Percentiles rank a stretch among this genome's conserved stretches.
Conservation (phyloP, 176 grass and related monocot genomes). For the Oropetium thomaeum region DNA sequence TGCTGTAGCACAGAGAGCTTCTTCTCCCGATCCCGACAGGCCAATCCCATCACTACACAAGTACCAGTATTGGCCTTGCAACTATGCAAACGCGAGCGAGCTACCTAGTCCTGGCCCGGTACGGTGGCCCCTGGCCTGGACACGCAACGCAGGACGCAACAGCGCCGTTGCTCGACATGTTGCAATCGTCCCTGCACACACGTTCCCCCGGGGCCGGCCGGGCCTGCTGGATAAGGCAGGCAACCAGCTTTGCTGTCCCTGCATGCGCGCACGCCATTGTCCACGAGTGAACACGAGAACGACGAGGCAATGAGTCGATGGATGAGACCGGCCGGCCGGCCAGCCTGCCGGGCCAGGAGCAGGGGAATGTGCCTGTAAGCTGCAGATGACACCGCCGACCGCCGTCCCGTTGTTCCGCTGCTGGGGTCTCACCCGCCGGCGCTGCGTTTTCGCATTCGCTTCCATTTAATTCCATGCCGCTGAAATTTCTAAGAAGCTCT, state of each 20-base stretch:
- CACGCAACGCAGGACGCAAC: background rate
- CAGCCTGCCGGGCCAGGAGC: too few relatives aligned
- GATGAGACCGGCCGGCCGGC: background rate
- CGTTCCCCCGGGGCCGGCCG: background rate
- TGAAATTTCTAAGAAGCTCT: background rate
- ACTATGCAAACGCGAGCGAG: background rate
- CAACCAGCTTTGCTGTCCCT: background rate
- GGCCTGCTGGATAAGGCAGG: background rate
- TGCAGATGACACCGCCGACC: background rate
- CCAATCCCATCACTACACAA: background rate
- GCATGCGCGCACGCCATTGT: slow-evolving; percentile 14
- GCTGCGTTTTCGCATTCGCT: background rate
- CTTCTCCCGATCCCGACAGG: slow-evolving; percentile 10
- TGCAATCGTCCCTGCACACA: background rate
- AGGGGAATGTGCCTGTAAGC: background rate
- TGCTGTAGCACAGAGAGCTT: too few relatives aligned
- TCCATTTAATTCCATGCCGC: background rate
- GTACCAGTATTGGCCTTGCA: background rate
- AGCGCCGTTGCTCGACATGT: background rate
- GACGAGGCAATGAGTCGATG: background rate
- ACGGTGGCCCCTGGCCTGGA: background rate
- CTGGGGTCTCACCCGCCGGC: background rate
- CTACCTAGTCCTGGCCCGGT: background rate
- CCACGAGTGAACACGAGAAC: slow-evolving; percentile 13
- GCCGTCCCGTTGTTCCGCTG: background rate